Evolutionary conservation across 106 monocot species (phyloP).

Genomic region (Narthecium ossifragum): DNA sequence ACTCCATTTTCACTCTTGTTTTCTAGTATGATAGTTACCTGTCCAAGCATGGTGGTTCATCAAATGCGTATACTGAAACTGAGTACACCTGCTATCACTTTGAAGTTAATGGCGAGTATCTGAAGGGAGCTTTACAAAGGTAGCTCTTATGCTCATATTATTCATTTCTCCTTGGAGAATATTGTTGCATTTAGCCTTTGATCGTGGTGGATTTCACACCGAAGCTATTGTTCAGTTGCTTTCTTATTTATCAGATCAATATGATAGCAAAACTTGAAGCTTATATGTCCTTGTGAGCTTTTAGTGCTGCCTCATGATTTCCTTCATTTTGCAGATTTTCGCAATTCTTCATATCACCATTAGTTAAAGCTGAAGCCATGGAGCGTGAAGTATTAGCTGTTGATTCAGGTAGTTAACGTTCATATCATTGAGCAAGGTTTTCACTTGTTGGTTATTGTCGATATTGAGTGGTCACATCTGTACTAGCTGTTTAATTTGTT

Average conservation of each 20-base stretch:
- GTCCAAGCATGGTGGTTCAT: conserved; percentile 93
- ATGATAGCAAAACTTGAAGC: no score
- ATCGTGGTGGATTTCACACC: no score
- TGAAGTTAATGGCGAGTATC: conserved; percentile 81
- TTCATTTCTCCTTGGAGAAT: no score
- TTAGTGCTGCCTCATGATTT: no score
- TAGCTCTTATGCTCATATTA: conserved; percentile 19
- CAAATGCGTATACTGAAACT: conserved; percentile 94
- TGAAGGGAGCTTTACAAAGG: conserved; percentile 94
- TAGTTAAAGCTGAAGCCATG: conserved; percentile 94
- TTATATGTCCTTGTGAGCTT: no score
- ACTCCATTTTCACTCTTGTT: conserved; percentile 10
- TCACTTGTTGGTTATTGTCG: no score
- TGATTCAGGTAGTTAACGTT: conserved; percentile 89
- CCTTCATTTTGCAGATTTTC: conserved; percentile 65
- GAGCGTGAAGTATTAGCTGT: conserved; percentile 94
- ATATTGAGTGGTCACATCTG: no score
- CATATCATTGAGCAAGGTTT: no score
- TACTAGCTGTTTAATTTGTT: not conserved
- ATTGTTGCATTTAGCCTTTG: no score
- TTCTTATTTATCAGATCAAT: no score
- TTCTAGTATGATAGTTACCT: conserved; percentile 93
- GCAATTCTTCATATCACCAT: conserved; percentile 94
- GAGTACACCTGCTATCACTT: conserved; percentile 95
- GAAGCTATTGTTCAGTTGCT: no score